phyloP scores from a whole-genome alignment of 106 monocot genomes.

The Dendrobium nobile region DNA sequence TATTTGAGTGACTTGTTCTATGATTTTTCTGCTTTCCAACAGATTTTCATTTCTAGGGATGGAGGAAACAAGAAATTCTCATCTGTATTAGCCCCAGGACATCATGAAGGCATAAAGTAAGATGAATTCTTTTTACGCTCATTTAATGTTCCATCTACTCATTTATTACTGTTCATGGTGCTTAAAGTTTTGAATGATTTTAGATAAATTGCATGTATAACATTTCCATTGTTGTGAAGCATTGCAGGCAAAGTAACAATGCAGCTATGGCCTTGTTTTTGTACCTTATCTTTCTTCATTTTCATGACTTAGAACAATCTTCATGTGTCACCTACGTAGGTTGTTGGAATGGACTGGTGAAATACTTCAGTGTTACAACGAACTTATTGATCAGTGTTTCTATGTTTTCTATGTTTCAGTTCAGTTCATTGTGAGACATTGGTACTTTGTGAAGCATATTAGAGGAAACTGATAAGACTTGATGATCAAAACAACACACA shows the following conservation, averaged over 20 bases:
- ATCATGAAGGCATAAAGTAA: conserved; percentile 93
- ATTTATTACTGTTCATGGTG: not conserved
- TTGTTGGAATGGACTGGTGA: not conserved
- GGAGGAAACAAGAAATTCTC: conserved; percentile 92
- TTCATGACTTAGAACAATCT: not conserved
- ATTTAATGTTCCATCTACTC: not conserved
- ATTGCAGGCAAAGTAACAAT: not conserved
- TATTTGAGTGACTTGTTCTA: not conserved
- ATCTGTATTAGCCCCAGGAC: conserved; percentile 90
- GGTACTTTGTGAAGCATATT: not conserved
- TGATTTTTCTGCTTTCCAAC: conserved; percentile 1
- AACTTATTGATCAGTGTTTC: not conserved
- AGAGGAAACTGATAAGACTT: no score
- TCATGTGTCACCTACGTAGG: not conserved
- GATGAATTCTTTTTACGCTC: conserved; percentile 3
- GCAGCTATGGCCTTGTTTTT: not conserved
- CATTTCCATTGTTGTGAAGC: not conserved
- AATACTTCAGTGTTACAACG: not conserved
- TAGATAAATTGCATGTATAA: not conserved
- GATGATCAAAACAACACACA: no score
- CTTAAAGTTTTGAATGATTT: not conserved
- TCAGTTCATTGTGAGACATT: not conserved
- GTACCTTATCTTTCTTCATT: not conserved
- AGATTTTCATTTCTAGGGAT: conserved; percentile 97
- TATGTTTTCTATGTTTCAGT: not conserved